phyloP scores from a whole-genome alignment of 2,329 filamentous ascomycete species.

The Colletotrichum somersetense region DNA sequence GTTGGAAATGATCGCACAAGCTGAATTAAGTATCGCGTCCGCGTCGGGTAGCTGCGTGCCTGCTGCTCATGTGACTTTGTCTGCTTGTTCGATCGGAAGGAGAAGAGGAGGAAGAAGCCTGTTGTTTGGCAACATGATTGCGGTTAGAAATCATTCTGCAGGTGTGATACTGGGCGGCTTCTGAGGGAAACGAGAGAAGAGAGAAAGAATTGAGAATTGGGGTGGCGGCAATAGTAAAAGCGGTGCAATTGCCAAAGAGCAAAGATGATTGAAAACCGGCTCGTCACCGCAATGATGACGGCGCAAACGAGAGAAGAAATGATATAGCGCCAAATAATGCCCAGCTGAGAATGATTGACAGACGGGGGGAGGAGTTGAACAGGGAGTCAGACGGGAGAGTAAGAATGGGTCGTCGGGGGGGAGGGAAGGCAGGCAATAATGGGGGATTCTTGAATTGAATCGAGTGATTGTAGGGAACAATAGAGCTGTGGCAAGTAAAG shows the following conservation, averaged over 20 bases:
- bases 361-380: slow-evolving; percentile 33
- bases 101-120: slow-evolving; percentile 52
- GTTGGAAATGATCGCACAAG: slow-evolving; percentile 31
- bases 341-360: slow-evolving; percentile 31
- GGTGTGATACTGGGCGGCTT: slow-evolving; percentile 20
- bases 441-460: slow-evolving; percentile 18
- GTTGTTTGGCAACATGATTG: slow-evolving; percentile 65
- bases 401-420: slow-evolving; percentile 23
- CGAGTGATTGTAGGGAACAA: slow-evolving; percentile 36
- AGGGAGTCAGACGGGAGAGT: slow-evolving; percentile 34
- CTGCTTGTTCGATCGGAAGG: slow-evolving; percentile 45
- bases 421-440: slow-evolving; percentile 26
- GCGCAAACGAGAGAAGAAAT: slow-evolving; percentile 37
- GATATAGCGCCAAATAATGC: slow-evolving; percentile 31
- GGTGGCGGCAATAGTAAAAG: slow-evolving; percentile 37
- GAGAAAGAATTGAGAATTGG: slow-evolving; percentile 39
- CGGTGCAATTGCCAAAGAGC: slow-evolving; percentile 35
- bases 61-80: slow-evolving; percentile 48
- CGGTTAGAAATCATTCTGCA: slow-evolving; percentile 66
- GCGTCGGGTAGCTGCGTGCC: slow-evolving; percentile 43
- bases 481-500: slow-evolving; percentile 35
- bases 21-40: slow-evolving; percentile 44
- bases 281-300: slow-evolving; percentile 21
- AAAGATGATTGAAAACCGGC: slow-evolving; percentile 39
- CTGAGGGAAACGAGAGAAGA: slow-evolving; percentile 42